Conservation (phyloP, 116 monocot species). For the Papilionanthe hybrid region DNA sequence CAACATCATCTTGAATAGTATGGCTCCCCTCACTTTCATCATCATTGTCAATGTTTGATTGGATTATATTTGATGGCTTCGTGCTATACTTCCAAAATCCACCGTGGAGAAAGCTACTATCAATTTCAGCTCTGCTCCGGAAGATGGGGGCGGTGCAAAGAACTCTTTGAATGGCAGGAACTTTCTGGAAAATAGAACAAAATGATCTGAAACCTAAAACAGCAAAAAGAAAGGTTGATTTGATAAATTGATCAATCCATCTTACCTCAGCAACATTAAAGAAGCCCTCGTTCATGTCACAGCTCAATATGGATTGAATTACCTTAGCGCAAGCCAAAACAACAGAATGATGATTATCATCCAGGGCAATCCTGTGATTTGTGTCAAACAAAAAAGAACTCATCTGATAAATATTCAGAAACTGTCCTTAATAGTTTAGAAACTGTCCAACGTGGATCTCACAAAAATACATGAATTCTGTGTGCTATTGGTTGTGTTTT, state of each 20-base stretch:
- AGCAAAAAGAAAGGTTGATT: background rate
- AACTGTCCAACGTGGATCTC: too few relatives aligned
- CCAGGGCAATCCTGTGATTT: constrained; percentile 79
- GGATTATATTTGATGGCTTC: constrained; percentile 77
- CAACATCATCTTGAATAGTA: constrained; percentile 87
- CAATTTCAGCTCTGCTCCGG: constrained; percentile 65
- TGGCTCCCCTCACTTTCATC: constrained; percentile 44
- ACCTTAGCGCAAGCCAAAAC: constrained; percentile 76
- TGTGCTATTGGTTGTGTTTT: too few relatives aligned
- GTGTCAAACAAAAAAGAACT: background rate
- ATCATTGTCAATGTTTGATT: constrained; percentile 28
- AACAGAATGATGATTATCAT: constrained; percentile 96
- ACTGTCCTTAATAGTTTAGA: background rate
- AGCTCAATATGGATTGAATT: constrained; percentile 65
- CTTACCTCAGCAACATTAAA: constrained; percentile 68
- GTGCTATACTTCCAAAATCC: constrained; percentile 97
- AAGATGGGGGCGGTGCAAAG: constrained; percentile 82
- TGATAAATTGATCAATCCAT: constrained; percentile 5
- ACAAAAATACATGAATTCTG: too few relatives aligned
- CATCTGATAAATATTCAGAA: background rate
- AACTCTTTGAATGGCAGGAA: constrained; percentile 30
- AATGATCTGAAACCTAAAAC: constrained; percentile 11
- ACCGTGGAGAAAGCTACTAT: constrained; percentile 77
- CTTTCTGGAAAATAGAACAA: constrained; percentile 47
- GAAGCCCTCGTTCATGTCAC: constrained; percentile 71